Conservation (phyloP, 208 protist species). For the Zelonia costaricensis region DNA sequence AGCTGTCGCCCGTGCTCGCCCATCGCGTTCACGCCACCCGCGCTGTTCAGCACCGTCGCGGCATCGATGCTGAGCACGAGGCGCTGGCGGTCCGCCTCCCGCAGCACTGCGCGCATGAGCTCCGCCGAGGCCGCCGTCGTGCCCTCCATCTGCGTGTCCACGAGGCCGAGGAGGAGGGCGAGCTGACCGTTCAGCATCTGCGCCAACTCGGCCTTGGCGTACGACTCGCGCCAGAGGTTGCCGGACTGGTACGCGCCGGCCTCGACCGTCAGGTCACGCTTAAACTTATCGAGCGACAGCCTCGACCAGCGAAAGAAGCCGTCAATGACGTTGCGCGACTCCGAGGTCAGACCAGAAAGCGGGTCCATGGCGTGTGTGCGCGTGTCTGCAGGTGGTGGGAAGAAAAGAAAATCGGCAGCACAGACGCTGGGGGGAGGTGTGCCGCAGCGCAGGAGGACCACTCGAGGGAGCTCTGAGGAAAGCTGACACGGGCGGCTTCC, state of each 20-base stretch:
- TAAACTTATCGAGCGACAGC: constrained; percentile 67
- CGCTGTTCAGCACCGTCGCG: constrained; percentile 52
- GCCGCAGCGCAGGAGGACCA: too few species aligned
- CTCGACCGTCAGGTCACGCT: constrained; percentile 61
- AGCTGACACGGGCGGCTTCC: too few species aligned
- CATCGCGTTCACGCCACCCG: constrained; percentile 50
- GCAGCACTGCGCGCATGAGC: constrained; percentile 67
- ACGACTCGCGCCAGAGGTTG: constrained; percentile 56
- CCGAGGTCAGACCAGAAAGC: constrained; percentile 50
- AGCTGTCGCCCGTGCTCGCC: constrained; percentile 53
- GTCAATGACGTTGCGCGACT: constrained; percentile 54
- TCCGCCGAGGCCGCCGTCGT: constrained; percentile 49
- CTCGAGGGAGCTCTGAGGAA: too few species aligned
- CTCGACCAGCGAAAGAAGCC: constrained; percentile 64
- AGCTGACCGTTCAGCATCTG: constrained; percentile 61
- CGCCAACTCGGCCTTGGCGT: constrained; percentile 45
- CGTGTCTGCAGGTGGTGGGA: not conserved
- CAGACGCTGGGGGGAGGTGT: not conserved
- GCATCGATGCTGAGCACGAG: constrained; percentile 52
- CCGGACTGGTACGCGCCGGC: constrained; percentile 49
- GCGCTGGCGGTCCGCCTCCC: constrained; percentile 68
- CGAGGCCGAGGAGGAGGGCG: constrained; percentile 47
- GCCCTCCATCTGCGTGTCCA: constrained; percentile 53
- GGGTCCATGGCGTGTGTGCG: constrained; percentile 22
- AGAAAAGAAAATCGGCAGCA: constrained; percentile 5